Conservation (phyloP, 106 monocot genomes). For the Dendrobium chrysotoxum region DNA sequence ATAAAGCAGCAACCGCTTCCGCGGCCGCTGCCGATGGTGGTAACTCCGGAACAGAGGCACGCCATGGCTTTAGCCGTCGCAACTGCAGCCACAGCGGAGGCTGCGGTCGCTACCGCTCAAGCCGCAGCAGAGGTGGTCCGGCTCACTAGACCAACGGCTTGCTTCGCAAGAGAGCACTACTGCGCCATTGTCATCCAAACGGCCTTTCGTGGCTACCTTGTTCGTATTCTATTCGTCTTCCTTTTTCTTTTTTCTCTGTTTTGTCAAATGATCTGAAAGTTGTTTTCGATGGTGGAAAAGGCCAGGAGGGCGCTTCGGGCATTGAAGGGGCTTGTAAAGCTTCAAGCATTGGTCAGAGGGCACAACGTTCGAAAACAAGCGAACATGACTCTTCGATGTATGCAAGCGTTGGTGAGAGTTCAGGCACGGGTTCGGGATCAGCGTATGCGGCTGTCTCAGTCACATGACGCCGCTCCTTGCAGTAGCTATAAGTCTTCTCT, state of each 20-base stretch:
- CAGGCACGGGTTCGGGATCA: constrained; percentile 80
- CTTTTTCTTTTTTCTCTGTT: neutral
- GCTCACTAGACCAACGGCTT: constrained; percentile 37
- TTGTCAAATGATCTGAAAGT: neutral
- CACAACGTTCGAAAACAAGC: constrained; percentile 96
- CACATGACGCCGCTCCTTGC: constrained; percentile 19
- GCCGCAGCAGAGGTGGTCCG: constrained; percentile 83
- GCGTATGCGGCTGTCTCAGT: constrained; percentile 59
- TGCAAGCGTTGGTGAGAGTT: constrained; percentile 90
- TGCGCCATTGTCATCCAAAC: constrained; percentile 82
- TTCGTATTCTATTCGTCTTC: constrained; percentile 6
- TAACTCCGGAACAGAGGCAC: constrained; percentile 60
- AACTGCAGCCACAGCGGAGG: constrained; percentile 77
- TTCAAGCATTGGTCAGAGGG: constrained; percentile 88
- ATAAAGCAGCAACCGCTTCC: neutral
- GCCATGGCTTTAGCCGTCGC: constrained; percentile 78
- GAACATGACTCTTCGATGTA: constrained; percentile 89
- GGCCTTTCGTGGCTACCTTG: constrained; percentile 87
- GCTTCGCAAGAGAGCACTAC: constrained; percentile 44
- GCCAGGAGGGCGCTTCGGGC: constrained; percentile 88
- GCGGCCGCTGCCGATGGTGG: neutral
- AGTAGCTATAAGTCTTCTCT: constrained; percentile 63
- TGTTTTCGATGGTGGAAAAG: constrained; percentile 12
- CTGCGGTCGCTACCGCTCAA: constrained; percentile 76
- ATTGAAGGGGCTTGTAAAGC: constrained; percentile 84